Evolutionary conservation across 1,139 yeast species (phyloP), one percentile per base, ranked within the genome.

Genomic region (Pichia sp.): DNA sequence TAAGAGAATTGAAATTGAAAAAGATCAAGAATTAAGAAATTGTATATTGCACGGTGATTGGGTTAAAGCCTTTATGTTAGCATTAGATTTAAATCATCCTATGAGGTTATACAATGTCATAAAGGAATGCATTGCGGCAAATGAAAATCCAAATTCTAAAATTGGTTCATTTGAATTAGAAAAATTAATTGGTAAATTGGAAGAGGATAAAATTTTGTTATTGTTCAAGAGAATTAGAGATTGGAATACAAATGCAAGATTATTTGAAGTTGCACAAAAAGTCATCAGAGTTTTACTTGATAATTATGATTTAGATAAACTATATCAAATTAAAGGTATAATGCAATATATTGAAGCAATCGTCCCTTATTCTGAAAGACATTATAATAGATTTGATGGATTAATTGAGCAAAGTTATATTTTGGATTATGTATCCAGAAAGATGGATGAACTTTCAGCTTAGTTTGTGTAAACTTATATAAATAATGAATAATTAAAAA

Each of bases 221-320:
- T 67, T 92, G 34, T 76, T 92, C 63, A 78, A 77, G 58, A 81
- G 95, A 60, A 73, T 89, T 32, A 78, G 97, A 59, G 96, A 89
- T 62, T 92, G 99, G 99, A 92, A 94, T 65, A 82, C 94, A 45
- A 92, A 89, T 64, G 85, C 88, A 47, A 80, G 82, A 59, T 82
- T 87, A 40, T 86, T 87, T 59, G 80, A 77, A 47, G 76, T 87
- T 49, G 86, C 96, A 25, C 98, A 92, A 64, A 79, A 79, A 48
- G 68, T 89, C 35, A 71, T 92, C 48, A 72, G 78, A 54, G 82
- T 86, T 22, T 67, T 90, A 36, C 67, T 92, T 51, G 69, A 71
- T 41, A 72, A 72, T 39, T 79, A 79, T 56, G 69, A 73, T 25
- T 70, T 81, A 18, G 77, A 78, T 20, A 72, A 73, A 53, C 67